Percentiles rank a stretch among this genome's conserved stretches.
These are phyloP conservation scores for Omphalotus olearius DNA, from an alignment of 1,284 basidiomycete species.

Conservation along the genomic window DNA sequence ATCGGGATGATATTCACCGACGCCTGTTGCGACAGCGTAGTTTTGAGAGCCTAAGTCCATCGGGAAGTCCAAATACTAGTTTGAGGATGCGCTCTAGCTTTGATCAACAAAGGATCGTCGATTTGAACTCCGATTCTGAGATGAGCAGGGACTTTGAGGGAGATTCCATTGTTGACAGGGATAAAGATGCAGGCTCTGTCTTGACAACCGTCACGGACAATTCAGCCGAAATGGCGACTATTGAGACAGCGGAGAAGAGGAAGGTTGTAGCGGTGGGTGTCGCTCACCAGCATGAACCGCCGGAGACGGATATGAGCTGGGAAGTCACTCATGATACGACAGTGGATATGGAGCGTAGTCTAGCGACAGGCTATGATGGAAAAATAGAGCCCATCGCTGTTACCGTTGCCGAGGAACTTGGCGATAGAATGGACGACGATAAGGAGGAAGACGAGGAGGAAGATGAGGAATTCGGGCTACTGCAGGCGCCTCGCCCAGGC, in stretches of 20 bases:
- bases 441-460: conserved; percentile 17
- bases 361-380: no score
- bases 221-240: conserved; percentile 42
- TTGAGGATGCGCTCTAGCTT: neutral
- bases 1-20: conserved; percentile 48
- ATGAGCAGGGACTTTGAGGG: neutral
- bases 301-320: conserved; percentile 9
- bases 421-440: neutral
- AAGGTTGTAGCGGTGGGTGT: conserved; percentile 22
- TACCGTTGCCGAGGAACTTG: neutral
- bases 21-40: conserved; percentile 42
- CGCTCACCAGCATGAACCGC: conserved; percentile 12
- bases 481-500: conserved; percentile 16
- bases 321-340: conserved; percentile 9
- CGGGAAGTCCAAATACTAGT: conserved; percentile 10
- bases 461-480: conserved; percentile 30
- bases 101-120: conserved; percentile 6
- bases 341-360: conserved; percentile 1
- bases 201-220: conserved; percentile 35
- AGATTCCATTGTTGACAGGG: conserved; percentile 12
- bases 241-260: conserved; percentile 40
- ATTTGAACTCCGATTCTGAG: conserved; percentile 2
- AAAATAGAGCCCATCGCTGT: conserved; percentile 13
- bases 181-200: conserved; percentile 26
- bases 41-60: conserved; percentile 31